Conservation (phyloP, 2,329 filamentous ascomycete genomes). For the Ophiostoma sp. region DNA sequence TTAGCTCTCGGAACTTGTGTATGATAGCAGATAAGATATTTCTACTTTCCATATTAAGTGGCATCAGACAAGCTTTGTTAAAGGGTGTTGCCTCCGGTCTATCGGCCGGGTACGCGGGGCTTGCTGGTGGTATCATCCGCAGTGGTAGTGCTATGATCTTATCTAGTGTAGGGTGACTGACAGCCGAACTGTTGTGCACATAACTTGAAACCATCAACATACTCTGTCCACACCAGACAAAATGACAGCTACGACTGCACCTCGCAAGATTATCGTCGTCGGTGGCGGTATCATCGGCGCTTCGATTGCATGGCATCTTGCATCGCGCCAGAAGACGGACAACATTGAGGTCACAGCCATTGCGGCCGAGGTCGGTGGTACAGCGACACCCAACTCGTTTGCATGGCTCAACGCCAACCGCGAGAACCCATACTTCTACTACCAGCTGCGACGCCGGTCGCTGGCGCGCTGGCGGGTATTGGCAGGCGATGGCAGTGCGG, state of each 20-base stretch:
- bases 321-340: constrained; percentile 22
- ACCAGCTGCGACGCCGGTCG: constrained; percentile 31
- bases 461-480: constrained; percentile 30
- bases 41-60: neutral
- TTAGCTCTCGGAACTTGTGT: neutral
- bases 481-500: neutral
- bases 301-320: constrained; percentile 33
- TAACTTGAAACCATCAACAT: no score
- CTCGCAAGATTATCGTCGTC: constrained; percentile 22
- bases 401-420: constrained; percentile 34
- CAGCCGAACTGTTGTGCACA: no score
- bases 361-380: constrained; percentile 30
- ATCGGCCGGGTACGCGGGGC: neutral
- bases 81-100: neutral
- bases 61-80: constrained; percentile 10
- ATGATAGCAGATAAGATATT: neutral
- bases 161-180: neutral
- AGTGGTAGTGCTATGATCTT: neutral
- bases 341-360: constrained; percentile 30
- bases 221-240: neutral
- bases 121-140: constrained; percentile 8
- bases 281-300: constrained; percentile 30
- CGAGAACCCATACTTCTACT: constrained; percentile 30
- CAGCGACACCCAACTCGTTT: constrained; percentile 33
- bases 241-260: neutral